Percentiles rank a stretch among this genome's conserved stretches.
These are phyloP conservation scores for Neltuma alba DNA, from an alignment of 306 rosid species.

Conservation along the genomic window DNA sequence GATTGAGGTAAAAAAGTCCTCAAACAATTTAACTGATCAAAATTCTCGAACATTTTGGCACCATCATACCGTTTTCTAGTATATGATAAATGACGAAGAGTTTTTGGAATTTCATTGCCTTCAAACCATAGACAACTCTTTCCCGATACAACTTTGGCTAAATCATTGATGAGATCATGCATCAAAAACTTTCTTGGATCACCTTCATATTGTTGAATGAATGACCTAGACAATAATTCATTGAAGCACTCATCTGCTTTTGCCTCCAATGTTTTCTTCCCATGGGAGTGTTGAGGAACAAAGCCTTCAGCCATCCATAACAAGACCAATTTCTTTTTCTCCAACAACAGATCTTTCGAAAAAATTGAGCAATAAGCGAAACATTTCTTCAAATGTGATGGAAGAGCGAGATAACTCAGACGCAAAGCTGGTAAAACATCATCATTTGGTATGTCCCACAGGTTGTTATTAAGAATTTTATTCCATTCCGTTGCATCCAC, in stretches of 20 bases:
- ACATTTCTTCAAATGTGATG: no score
- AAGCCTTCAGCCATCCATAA: no score
- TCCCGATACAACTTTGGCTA: background rate
- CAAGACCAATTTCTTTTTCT: no score
- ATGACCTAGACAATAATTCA: conserved; percentile 36
- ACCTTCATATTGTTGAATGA: conserved; percentile 17
- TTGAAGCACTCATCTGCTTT: conserved; percentile 32
- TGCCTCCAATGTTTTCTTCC: conserved; percentile 12
- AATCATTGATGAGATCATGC: conserved; percentile 43
- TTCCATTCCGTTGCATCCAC: no score
- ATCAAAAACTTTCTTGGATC: background rate
- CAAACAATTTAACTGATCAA: background rate
- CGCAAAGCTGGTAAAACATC: no score
- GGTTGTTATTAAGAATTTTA: no score
- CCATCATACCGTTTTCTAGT: background rate
- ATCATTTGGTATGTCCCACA: no score
- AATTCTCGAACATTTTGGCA: background rate
- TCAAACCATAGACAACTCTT: background rate
- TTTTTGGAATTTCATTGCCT: background rate
- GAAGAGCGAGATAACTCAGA: no score
- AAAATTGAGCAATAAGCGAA: no score
- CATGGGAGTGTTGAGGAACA: background rate
- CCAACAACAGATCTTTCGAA: no score
- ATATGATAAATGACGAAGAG: conserved; percentile 39
- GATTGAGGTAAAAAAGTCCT: conserved; percentile 6